A percentile compares a stretch with the other conserved stretches of the same genome.
phyloP scores from a whole-genome alignment of 225 moss, liverwort and hornwort species.

The Polytrichum formosum region DNA sequence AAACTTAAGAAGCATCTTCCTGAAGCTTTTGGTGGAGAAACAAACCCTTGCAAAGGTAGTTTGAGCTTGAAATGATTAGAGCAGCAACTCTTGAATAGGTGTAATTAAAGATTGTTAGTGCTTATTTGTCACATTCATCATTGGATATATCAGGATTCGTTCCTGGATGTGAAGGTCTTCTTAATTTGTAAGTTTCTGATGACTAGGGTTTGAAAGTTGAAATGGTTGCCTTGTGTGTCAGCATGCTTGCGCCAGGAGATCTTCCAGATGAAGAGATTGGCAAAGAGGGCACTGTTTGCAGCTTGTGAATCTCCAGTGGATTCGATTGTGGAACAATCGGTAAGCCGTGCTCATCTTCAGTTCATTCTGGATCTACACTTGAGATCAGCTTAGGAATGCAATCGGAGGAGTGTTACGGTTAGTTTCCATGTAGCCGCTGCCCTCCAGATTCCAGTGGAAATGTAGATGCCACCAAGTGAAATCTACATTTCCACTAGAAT shows the following conservation, averaged over 20 bases:
- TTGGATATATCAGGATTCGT: not conserved
- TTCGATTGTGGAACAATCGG: slow-evolving; percentile 22
- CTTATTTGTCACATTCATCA: not conserved
- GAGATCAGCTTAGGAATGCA: too few relatives aligned
- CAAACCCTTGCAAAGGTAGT: not conserved
- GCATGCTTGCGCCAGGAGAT: slow-evolving; percentile 39
- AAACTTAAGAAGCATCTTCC: not conserved
- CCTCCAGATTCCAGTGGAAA: too few relatives aligned
- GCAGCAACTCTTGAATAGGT: too few relatives aligned
- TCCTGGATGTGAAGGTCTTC: not conserved
- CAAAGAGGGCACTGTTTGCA: slow-evolving; percentile 19
- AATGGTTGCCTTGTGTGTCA: slow-evolving; percentile 1
- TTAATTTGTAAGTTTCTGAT: not conserved
- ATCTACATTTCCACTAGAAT: too few relatives aligned
- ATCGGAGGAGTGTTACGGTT: too few relatives aligned
- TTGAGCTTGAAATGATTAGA: not conserved
- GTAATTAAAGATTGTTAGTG: too few relatives aligned
- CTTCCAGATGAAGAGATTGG: slow-evolving; percentile 25
- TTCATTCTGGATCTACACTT: too few relatives aligned
- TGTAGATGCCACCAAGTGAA: too few relatives aligned
- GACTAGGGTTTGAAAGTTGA: not conserved
- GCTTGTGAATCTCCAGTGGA: slow-evolving; percentile 29
- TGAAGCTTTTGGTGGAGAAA: not conserved
- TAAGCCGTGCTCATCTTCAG: slow-evolving; percentile 9
- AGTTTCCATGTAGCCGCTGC: too few relatives aligned